Base-by-base conservation (phyloP, 1,284 basidiomycete species). In the Ustilago sp. region DNA sequence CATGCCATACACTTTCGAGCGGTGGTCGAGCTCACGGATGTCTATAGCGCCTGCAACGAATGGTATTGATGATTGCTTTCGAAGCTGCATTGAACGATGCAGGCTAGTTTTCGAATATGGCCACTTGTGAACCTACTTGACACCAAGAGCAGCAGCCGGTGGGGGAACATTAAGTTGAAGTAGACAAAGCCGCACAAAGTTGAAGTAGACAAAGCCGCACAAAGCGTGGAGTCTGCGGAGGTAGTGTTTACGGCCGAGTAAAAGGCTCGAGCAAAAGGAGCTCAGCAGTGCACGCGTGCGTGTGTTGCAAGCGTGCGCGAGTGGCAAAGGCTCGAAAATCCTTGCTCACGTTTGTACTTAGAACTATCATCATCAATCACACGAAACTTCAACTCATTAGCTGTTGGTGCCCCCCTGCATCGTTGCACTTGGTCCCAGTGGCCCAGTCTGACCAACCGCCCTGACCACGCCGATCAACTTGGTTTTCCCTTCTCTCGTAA, bases 381-480 rank as follows among this genome's bases (percentile, higher is more conserved):
- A n/a, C n/a, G n/a, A n/a, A n/a, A n/a, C n/a, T n/a, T n/a, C n/a
- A n/a, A n/a, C n/a, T n/a, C 69, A 36, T 64, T 73, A 28, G 53
- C 38, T 13, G 53, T 8, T 28, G 53, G 34, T 4, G 45, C 57
- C 7, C 19, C 19, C 43, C n/a, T 45, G 43, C 43, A 45, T 45
- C 38, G 56, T 23, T 17, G 54, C 35, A 7, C 54, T 17, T 8
- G 51, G 32, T 5, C 39, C 32, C 51, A 82, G 32, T 17, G 81
- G 66, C 1, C 68, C 80, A 2, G 72, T 69, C 62, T 71, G 68
- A 8, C 82, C 81, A 0, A 83, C 83, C 8, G 59, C 71, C 1
- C 81, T 62, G 5, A 85, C 76, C 2, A 85, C 77, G 2, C 84
- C 84, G 28, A 85, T 83, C 5, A 84, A 68, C 65, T 82, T 83